Base-by-base conservation (phyloP, 345 rosid species). In the Rhodamnia argentea region DNA sequence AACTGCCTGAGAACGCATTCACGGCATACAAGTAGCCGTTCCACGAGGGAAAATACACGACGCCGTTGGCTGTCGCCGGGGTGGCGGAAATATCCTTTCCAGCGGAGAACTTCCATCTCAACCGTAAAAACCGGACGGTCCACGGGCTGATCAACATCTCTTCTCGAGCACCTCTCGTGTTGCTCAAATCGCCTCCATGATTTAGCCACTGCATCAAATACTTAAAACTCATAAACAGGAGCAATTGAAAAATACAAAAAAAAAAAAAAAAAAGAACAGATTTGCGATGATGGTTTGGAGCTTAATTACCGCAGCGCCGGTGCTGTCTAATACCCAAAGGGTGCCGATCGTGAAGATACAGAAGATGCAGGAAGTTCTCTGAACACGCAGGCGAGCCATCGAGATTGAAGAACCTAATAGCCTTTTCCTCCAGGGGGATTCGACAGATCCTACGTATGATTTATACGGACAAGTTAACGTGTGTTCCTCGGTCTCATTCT, bases 31-130 rank as follows among this genome's bases (percentile, higher is more conserved):
- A 26, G 52, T 85, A 86, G 5, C 93, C 94, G 85, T 93, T 92
- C 93, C 93, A 93, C 22, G 89, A 86, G 11, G 94, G 93, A 74
- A 91, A 91, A 83, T 92, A 91, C n/a, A 89, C 90, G 9, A 87
- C 88, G 42, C 90, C 91, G 32, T 88, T 23, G 27, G 90, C 89
- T 16, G 91, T 27, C 11, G 94, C 92, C 4, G 92, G 92, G 56
- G 92, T 91, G 54, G 90, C 93, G 9, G 90, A 85, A 56, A 87
- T 90, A 84, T 93, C 91, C 60, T 84, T 88, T 55, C 95, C 93
- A 12, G 94, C 93, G 1, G 82, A 50, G 85, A 91, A 91, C n/a
- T 84, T 87, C 93, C 92, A 92, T 57, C 83, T 91, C 55, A 88
- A 64, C 55, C 55, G 82, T 81, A 92, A 59, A 16, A 52, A 85